Evolutionary conservation across 176 grass and related monocot species (phyloP).

Genomic region (Paspalum vaginatum): DNA sequence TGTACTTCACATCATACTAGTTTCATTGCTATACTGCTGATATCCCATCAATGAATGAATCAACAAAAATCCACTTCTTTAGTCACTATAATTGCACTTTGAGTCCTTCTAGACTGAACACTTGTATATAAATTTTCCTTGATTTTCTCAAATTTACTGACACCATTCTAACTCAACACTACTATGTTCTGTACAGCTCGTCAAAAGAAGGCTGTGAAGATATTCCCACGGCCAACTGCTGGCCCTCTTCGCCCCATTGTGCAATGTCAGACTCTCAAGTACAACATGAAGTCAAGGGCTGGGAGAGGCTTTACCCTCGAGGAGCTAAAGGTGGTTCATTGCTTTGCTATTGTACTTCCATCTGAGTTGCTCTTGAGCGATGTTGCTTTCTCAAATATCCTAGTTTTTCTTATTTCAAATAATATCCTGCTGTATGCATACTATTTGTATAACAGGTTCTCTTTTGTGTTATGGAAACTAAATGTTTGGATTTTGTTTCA

Average conservation of each 20-base stretch:
- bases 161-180: neutral
- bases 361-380: neutral
- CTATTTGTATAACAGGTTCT: neutral
- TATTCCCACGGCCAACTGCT: conserved; percentile 85
- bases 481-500: neutral
- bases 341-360: neutral
- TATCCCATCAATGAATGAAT: neutral
- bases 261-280: conserved; percentile 86
- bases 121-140: neutral
- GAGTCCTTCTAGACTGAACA: neutral
- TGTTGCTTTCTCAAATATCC: neutral
- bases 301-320: conserved; percentile 84
- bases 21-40: neutral
- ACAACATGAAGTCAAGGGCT: conserved; percentile 97
- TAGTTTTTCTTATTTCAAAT: neutral
- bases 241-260: conserved; percentile 77
- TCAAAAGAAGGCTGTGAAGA: conserved; percentile 92
- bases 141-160: too few relatives aligned
- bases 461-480: neutral
- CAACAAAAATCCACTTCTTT: neutral
- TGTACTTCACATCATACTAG: neutral
- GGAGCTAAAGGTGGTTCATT: conserved; percentile 75
- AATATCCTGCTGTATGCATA: neutral
- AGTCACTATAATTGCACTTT: neutral
- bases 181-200: conserved; percentile 53